Base-by-base conservation (phyloP, 2,329 filamentous ascomycete species). In the Tothia fuscella region DNA sequence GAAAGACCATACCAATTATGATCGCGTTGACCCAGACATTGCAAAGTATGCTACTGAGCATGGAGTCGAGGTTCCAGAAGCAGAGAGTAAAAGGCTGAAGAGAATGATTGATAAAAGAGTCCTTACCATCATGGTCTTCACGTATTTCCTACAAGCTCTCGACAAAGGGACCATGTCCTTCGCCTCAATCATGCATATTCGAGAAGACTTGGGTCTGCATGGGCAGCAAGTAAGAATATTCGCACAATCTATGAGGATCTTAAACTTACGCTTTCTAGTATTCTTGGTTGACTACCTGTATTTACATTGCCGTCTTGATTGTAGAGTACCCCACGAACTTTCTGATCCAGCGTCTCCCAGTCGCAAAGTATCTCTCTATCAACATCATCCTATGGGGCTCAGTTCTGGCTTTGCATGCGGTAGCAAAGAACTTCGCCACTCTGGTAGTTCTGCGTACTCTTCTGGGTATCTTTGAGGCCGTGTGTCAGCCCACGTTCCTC, bases 291-390 rank as follows among this genome's bases (percentile, higher is more conserved):
- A 81, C 76, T 0, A 82, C 78, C 10, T 82, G 76, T 65, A 81
- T 85, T 48, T 85, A 84, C 62, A 76, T 84, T 46, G 77, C 74
- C 39, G 76, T 83, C 16, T 63, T 85, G 7, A 59, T 78, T 35
- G 79, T 82, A 48, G 80, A 85, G 56, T 84, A 82, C 52, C 81
- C 81, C 0, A 80, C 79, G 56, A 82, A 79, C 57, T 76, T 67
- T 62, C 66, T 72, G 43, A 70, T 80, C 42, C 67, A 76, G 35
- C 70, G 76, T 21, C 72, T 81, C 1, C 79, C 78, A 5, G 72
- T 82, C 34, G 78, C 74, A 41, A 82, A 82, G 53, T 81, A 79
- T 45, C 68, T 82, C 4, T 68, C 70, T 30, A 65, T 74, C 50
- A 78, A 71, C 50, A 79, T 84, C 49, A 62, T 78, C 7, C 62